phyloP scores from a whole-genome alignment of 1,284 basidiomycete species.

The Puccinia novopanici region DNA sequence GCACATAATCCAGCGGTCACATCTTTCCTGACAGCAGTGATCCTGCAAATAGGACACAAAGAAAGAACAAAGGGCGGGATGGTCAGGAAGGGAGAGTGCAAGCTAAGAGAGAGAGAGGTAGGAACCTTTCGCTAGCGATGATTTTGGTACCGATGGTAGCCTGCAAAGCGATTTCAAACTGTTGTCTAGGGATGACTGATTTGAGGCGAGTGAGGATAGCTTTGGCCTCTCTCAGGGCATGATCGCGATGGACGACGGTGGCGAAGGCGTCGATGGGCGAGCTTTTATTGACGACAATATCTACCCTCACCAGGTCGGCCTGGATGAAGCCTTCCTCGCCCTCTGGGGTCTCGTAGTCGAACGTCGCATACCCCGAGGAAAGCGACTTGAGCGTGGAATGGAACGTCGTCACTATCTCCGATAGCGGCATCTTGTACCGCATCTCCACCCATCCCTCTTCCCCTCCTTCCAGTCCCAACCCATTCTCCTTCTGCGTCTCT shows the following conservation, averaged over 20 bases:
- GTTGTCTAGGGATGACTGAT: slow-evolving; percentile 32
- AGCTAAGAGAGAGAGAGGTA: slow-evolving; percentile 29
- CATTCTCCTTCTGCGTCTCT: slow-evolving; percentile 70
- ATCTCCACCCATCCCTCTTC: slow-evolving; percentile 19
- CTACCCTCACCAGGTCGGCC: slow-evolving; percentile 36
- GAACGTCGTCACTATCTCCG: slow-evolving; percentile 88
- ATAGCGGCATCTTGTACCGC: slow-evolving; percentile 75
- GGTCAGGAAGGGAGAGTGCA: slow-evolving; percentile 51
- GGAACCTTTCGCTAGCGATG: slow-evolving; percentile 76
- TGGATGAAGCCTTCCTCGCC: slow-evolving; percentile 21
- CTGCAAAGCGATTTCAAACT: slow-evolving; percentile 58
- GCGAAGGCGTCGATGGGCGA: slow-evolving; percentile 45
- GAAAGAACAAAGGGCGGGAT: not conserved
- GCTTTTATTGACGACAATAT: slow-evolving; percentile 40
- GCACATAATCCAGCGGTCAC: slow-evolving; percentile 93
- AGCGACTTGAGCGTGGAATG: slow-evolving; percentile 80
- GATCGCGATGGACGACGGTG: slow-evolving; percentile 42
- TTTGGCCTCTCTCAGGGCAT: slow-evolving; percentile 32
- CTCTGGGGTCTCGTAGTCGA: slow-evolving; percentile 69
- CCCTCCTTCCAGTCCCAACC: slow-evolving; percentile 5
- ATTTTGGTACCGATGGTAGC: slow-evolving; percentile 75
- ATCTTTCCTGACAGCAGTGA: slow-evolving; percentile 85
- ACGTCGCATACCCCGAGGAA: slow-evolving; percentile 57
- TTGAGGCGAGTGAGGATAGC: slow-evolving; percentile 31
- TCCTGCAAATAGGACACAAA: slow-evolving; percentile 56